These are phyloP conservation scores for Cordyceps pruinosa DNA, from an alignment of 2,329 filamentous ascomycete genomes.

Conservation along the genomic window DNA sequence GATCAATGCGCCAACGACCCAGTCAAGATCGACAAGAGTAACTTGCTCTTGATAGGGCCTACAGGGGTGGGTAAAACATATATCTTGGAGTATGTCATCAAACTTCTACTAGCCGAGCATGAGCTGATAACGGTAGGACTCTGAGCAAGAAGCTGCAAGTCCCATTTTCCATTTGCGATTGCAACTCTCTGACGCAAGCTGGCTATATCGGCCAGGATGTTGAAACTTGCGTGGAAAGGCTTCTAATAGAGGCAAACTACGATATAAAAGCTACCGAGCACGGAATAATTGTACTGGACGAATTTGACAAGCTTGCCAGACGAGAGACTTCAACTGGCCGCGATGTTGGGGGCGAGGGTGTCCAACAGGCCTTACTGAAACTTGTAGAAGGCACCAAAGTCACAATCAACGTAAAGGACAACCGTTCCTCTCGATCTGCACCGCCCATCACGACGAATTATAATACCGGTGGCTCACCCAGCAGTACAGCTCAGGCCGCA, in stretches of 20 bases:
- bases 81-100: slow-evolving; percentile 60
- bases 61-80: slow-evolving; percentile 96
- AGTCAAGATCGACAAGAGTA: slow-evolving; percentile 89
- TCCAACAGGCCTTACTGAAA: slow-evolving; percentile 91
- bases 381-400: slow-evolving; percentile 94
- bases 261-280: slow-evolving; percentile 77
- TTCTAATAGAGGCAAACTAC: slow-evolving; percentile 86
- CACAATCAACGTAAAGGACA: slow-evolving; percentile 82
- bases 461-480: slow-evolving; percentile 35
- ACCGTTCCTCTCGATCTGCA: slow-evolving; percentile 50
- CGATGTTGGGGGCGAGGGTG: slow-evolving; percentile 92
- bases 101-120: not conserved
- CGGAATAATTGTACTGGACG: slow-evolving; percentile 91
- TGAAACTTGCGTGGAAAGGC: slow-evolving; percentile 86
- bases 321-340: slow-evolving; percentile 82
- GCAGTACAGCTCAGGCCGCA: slow-evolving; percentile 38
- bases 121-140: slow-evolving; percentile 52
- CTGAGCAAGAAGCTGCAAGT: slow-evolving; percentile 89
- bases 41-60: slow-evolving; percentile 82
- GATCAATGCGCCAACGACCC: slow-evolving; percentile 36
- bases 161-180: slow-evolving; percentile 91
- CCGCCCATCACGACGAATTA: slow-evolving; percentile 48
- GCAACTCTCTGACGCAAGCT: slow-evolving; percentile 90
- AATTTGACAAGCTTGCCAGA: slow-evolving; percentile 94
- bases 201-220: slow-evolving; percentile 97